Percentiles rank a stretch among this genome's conserved stretches.
Evolutionary conservation across 805 yeast genomes (phyloP).

Genomic region (Pichia scutulata): DNA sequence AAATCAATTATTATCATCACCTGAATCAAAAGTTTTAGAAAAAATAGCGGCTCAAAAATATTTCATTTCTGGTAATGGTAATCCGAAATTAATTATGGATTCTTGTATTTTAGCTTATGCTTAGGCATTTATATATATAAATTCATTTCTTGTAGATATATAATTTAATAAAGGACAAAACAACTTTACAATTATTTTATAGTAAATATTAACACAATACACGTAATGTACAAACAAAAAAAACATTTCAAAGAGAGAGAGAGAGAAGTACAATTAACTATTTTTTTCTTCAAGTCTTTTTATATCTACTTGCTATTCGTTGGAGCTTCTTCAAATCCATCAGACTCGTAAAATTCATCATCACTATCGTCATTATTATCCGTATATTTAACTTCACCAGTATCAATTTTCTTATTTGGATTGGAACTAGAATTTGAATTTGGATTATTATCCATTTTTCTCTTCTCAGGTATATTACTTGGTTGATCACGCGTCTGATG

Average conservation of each 20-base stretch:
- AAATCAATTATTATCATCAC: slow-evolving; percentile 11
- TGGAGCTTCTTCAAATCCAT: slow-evolving; percentile 32
- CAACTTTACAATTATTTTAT: no score
- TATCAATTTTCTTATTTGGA: neutral
- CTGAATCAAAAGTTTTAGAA: slow-evolving; percentile 21
- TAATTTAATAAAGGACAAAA: neutral
- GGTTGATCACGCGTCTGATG: neutral
- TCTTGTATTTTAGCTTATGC: slow-evolving; percentile 31
- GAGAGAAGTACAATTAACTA: neutral
- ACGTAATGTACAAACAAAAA: neutral
- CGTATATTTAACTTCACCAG: neutral
- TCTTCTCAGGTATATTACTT: slow-evolving; percentile 2
- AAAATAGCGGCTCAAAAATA: slow-evolving; percentile 41
- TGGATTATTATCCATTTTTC: slow-evolving; percentile 1
- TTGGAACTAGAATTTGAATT: neutral
- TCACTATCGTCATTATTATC: slow-evolving; percentile 3
- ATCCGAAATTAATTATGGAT: slow-evolving; percentile 45
- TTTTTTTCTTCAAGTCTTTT: no score
- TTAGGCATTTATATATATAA: slow-evolving; percentile 7
- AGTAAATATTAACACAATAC: neutral
- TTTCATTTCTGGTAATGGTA: slow-evolving; percentile 57
- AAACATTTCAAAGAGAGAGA: no score
- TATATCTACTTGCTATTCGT: slow-evolving; percentile 4
- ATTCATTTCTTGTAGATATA: neutral
- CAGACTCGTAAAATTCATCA: slow-evolving; percentile 26